Evolutionary conservation across 441 rosid genomes (phyloP), one percentile per base, ranked within the genome.

Genomic region (Geranium incanum): DNA sequence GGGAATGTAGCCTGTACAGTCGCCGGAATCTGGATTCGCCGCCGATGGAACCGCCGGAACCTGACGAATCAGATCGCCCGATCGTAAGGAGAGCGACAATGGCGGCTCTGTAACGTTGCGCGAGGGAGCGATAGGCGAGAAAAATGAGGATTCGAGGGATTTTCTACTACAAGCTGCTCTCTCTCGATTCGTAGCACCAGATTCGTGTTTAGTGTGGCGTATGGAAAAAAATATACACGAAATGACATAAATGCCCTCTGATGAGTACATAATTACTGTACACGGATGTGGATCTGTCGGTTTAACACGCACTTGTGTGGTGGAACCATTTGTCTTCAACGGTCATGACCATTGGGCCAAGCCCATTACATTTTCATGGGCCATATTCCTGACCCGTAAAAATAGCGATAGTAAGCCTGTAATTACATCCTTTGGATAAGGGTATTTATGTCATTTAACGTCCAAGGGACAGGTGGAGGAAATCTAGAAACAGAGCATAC

Each of bases 61-160:
- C 19, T 4, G 28, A 15, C 28, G 64, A 33, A 59, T 59, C 64
- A 8, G 64, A 59, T 59, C 64, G 64, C 64, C 64, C 28, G 64
- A 59, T 59, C 64, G 28, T 33, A 59, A 28, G 19, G 12, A 59
- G 28, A 18, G 64, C 64, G 23, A 59, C 7, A 59, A 59, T 59
- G 64, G 64, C 64, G 64, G 64, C 64, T 59, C 64, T 3, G 5
- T 13, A 13, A 41, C 48, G 48, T 41, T 41, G 48, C 48, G 48
- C 48, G 48, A 6, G 48, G 11, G 48, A 9, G 9, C 5, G 9
- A 41, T 1, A 41, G 1, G 5, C 11, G 48, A 41, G 48, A 9
- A 48, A n/a, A 55, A n/a, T 16, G 64, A 16, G 28, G 64, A 18
- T 1, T 18, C 64, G 64, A 59, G 64, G 64, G 64, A 21, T 59